phyloP scores from a whole-genome alignment of 805 yeast genomes.

The Metschnikowia anglica region DNA sequence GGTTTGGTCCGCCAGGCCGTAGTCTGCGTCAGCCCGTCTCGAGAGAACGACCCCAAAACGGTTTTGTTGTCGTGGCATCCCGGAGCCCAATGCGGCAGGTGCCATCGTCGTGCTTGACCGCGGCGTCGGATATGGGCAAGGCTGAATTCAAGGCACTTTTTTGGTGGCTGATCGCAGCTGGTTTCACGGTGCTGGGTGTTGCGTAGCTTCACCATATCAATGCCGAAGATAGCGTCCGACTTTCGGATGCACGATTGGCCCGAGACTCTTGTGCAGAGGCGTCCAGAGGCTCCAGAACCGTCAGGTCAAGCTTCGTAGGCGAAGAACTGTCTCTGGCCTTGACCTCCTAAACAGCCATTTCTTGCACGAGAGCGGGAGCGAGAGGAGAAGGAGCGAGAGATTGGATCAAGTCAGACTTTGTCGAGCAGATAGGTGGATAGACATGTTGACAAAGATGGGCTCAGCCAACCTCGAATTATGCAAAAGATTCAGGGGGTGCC shows the following conservation, averaged over 20 bases:
- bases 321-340: background rate
- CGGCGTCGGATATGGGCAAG: constrained; percentile 10
- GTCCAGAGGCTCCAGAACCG: constrained; percentile 8
- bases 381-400: constrained; percentile 2
- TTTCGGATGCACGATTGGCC: background rate
- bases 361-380: constrained; percentile 7
- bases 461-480: too few species aligned
- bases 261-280: background rate
- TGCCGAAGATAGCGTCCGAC: background rate
- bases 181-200: background rate
- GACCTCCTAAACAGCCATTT: background rate
- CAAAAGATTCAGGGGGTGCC: too few species aligned
- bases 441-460: background rate
- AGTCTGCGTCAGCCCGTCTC: constrained; percentile 21
- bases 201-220: background rate
- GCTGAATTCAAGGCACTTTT: constrained; percentile 3
- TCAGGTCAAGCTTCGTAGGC: constrained; percentile 15
- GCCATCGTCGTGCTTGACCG: constrained; percentile 6
- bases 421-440: background rate
- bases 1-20: constrained; percentile 16
- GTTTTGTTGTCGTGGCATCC: constrained; percentile 5
- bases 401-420: background rate
- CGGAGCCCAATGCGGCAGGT: constrained; percentile 15
- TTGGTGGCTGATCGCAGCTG: background rate
- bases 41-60: constrained; percentile 21